Evolutionary conservation across 1,284 basidiomycete species (phyloP), one percentile per base, ranked within the genome.

Genomic region (Coniferiporia sulphurascens): DNA sequence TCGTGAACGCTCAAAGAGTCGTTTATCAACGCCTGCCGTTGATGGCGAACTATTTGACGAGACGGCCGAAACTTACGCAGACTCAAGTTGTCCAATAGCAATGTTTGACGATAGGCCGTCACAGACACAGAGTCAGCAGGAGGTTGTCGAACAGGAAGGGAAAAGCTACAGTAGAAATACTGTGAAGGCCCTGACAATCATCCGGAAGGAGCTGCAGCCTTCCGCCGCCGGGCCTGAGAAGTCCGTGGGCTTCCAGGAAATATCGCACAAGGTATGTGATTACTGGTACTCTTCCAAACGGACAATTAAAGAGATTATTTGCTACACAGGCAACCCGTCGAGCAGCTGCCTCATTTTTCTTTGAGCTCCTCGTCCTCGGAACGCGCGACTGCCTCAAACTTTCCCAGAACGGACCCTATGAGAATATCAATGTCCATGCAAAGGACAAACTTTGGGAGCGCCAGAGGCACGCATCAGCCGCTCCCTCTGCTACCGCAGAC

Each of bases 281-380:
- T 21, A 62, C 43, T 34, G 57, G 43, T 62, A 57, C 15, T 19
- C 15, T 9, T 15, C 52, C 21, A 55, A 51, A 44, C n/a, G n/a
- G n/a, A n/a, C 38, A 21, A 46, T 51, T 27, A 10, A 62, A 32
- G 48, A 7, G 57, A 27, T 55, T 53, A 53, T 56, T 38, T 65
- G 17, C 48, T 17, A 32, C 49, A 1, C 65, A 95, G 85, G 92
- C 93, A 7, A 90, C 91, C 7, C 87, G 93, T 55, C 86, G 93
- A 49, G 96, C 95, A 3, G 94, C 95, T 0, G 86, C 95, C 0
- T 87, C 92, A 1, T 98, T 99, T 81, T 99, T 99, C 81, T 99
- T 98, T 69, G 96, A 99, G 74, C 75, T 98, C 55, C 86, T 99
- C 34, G 93, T 98, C 3, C 84, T 99, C 1, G 89, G 93, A 8